These are phyloP conservation scores for Moesziomyces globuligerus DNA, from an alignment of 1,284 basidiomycete genomes.

Conservation along the genomic window DNA sequence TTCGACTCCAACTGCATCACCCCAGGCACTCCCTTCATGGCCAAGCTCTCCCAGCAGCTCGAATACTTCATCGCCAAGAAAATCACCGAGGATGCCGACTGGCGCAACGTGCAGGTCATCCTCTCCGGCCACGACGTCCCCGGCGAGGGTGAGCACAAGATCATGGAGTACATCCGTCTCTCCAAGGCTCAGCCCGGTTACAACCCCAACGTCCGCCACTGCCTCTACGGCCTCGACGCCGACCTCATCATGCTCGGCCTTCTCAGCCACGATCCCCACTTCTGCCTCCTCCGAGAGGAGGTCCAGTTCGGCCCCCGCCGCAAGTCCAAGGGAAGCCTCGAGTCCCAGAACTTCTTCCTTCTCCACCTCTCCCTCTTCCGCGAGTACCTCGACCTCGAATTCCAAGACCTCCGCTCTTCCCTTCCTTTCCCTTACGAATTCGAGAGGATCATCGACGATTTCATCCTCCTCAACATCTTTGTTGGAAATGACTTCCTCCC, in stretches of 20 bases:
- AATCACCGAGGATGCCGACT: slow-evolving; percentile 69
- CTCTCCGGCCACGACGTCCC: slow-evolving; percentile 97
- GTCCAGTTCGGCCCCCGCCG: slow-evolving; percentile 90
- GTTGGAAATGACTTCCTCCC: slow-evolving; percentile 98
- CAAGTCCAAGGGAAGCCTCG: slow-evolving; percentile 76
- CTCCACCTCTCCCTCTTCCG: slow-evolving; percentile 93
- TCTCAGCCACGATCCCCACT: slow-evolving; percentile 97
- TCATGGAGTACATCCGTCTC: slow-evolving; percentile 98
- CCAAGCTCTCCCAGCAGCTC: slow-evolving; percentile 85
- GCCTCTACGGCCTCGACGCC: slow-evolving; percentile 96
- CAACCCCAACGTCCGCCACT: slow-evolving; percentile 92
- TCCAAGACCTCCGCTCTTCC: slow-evolving; percentile 70
- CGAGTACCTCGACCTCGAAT: slow-evolving; percentile 97
- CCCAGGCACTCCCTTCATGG: slow-evolving; percentile 96
- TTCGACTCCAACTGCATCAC: slow-evolving; percentile 99
- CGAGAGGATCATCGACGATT: slow-evolving; percentile 96
- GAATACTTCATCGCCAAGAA: slow-evolving; percentile 81
- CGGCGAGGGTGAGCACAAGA: slow-evolving; percentile 99
- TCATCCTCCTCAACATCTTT: slow-evolving; percentile 94
- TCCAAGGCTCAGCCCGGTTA: slow-evolving; percentile 94
- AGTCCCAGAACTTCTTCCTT: slow-evolving; percentile 91
- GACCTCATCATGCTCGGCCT: slow-evolving; percentile 98
- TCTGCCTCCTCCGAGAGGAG: slow-evolving; percentile 95
- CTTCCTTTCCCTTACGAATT: slow-evolving; percentile 78
- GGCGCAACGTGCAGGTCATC: slow-evolving; percentile 90